A percentile compares a stretch with the other conserved stretches of the same genome.
These are phyloP conservation scores for Yamadazyma friedrichii DNA, from an alignment of 1,139 yeast genomes.

Conservation along the genomic window DNA sequence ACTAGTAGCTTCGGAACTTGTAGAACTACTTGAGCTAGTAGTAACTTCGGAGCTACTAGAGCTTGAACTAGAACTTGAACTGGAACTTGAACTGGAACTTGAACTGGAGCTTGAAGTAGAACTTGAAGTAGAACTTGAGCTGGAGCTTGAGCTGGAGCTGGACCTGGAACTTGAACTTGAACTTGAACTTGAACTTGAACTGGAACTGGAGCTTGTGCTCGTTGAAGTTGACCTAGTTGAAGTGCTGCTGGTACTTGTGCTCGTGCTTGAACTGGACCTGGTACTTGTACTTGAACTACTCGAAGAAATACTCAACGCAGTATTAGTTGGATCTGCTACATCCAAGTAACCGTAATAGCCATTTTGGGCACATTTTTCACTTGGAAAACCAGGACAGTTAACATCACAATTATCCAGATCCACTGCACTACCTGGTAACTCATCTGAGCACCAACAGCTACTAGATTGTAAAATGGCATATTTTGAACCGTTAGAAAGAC, in stretches of 20 bases:
- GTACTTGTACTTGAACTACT: background rate
- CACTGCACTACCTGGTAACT: conserved; percentile 42
- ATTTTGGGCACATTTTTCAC: conserved; percentile 32
- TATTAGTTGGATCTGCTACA: conserved; percentile 22
- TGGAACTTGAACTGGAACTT: background rate
- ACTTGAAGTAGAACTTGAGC: background rate
- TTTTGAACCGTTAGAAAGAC: conserved; percentile 45
- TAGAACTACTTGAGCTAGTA: background rate
- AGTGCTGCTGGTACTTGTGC: background rate
- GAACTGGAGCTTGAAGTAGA: background rate
- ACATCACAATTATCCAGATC: conserved; percentile 37
- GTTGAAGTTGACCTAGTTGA: conserved; percentile 1
- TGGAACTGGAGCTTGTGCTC: conserved; percentile 8
- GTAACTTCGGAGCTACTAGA: background rate
- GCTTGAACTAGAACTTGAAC: conserved; percentile 9
- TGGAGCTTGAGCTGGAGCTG: conserved; percentile 1
- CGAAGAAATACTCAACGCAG: conserved; percentile 9
- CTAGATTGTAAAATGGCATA: conserved; percentile 53
- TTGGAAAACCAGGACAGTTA: conserved; percentile 51
- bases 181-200: conserved; percentile 6
- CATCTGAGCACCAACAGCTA: conserved; percentile 63
- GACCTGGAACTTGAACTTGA: conserved; percentile 13
- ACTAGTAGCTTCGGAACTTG: background rate
- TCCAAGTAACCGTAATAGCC: conserved; percentile 38
- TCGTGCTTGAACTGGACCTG: conserved; percentile 4